Percentiles rank a stretch among this genome's conserved stretches.
phyloP scores from a whole-genome alignment of 2,329 filamentous ascomycete species.

The Blastomyces gilchristii region DNA sequence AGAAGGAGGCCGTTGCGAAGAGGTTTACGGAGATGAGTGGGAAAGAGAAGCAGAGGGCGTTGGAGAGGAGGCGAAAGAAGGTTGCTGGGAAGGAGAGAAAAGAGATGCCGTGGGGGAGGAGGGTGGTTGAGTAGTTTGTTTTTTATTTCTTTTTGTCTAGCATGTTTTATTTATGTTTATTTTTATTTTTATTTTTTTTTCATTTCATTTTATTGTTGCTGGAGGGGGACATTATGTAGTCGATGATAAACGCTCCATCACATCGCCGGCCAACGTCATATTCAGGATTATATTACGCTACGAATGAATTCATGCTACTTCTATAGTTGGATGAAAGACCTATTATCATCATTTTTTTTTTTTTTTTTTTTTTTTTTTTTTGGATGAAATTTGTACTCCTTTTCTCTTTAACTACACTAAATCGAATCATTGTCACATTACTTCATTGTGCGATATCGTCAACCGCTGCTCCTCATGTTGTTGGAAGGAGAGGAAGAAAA shows the following conservation, averaged over 20 bases:
- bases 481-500: neutral
- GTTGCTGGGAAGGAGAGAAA: slow-evolving; percentile 74
- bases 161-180: neutral
- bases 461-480: neutral
- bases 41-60: slow-evolving; percentile 69
- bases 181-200: neutral
- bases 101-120: slow-evolving; percentile 51
- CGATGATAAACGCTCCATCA: neutral
- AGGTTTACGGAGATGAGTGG: slow-evolving; percentile 75
- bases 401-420: neutral
- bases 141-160: neutral
- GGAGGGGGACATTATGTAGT: neutral
- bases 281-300: neutral
- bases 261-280: neutral
- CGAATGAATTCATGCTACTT: neutral
- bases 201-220: neutral
- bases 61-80: slow-evolving; percentile 87
- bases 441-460: slow-evolving; percentile 1
- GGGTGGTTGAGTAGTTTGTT: slow-evolving; percentile 24
- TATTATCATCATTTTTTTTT: neutral
- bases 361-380: neutral
- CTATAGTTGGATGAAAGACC: neutral
- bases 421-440: slow-evolving; percentile 9
- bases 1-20: slow-evolving; percentile 70
- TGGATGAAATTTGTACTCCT: neutral